A percentile compares a stretch with the other conserved stretches of the same genome.
These are phyloP conservation scores for Chlamydomonas reinhardtii DNA, from an alignment of 163 green algal species.

Conservation along the genomic window DNA sequence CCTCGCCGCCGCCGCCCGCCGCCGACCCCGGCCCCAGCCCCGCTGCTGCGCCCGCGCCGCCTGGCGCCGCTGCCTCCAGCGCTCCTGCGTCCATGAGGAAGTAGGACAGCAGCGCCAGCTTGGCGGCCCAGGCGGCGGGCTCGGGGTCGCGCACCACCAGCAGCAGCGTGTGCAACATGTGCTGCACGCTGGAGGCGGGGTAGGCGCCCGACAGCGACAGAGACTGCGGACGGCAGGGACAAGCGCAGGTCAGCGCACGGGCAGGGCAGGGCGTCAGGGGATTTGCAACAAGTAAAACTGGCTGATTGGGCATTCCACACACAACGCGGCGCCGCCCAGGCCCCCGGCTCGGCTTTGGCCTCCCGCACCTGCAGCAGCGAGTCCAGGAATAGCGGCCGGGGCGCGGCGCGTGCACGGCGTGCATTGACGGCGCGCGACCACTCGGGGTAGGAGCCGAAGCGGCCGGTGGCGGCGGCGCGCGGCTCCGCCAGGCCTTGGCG, in stretches of 20 bases:
- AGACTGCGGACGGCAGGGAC: not conserved
- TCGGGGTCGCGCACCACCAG: conserved; percentile 15
- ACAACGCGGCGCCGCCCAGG: no score
- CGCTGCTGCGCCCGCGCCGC: not conserved
- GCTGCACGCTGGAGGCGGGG: conserved; percentile 46
- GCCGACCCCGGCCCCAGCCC: no score
- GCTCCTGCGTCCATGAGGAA: conserved; percentile 58
- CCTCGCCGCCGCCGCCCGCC: not conserved
- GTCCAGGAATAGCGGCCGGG: conserved; percentile 62
- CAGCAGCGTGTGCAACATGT: conserved; percentile 23
- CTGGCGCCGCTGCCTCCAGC: not conserved
- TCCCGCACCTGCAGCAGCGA: conserved; percentile 51
- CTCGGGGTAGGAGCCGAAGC: conserved; percentile 43
- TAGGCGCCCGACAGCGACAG: conserved; percentile 52
- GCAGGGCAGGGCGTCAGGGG: no score
- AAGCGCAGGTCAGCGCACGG: no score
- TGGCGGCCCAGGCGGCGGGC: conserved; percentile 37
- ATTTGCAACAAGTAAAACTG: no score
- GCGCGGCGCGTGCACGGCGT: conserved; percentile 8
- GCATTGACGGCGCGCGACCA: conserved; percentile 45
- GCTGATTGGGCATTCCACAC: no score
- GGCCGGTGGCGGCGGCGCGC: not conserved
- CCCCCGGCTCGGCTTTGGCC: no score
- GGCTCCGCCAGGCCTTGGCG: conserved; percentile 33
- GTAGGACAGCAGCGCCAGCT: conserved; percentile 69